Evolutionary conservation across 768 basidiomycete genomes (phyloP).

Genomic region (Boletus rex-veris): DNA sequence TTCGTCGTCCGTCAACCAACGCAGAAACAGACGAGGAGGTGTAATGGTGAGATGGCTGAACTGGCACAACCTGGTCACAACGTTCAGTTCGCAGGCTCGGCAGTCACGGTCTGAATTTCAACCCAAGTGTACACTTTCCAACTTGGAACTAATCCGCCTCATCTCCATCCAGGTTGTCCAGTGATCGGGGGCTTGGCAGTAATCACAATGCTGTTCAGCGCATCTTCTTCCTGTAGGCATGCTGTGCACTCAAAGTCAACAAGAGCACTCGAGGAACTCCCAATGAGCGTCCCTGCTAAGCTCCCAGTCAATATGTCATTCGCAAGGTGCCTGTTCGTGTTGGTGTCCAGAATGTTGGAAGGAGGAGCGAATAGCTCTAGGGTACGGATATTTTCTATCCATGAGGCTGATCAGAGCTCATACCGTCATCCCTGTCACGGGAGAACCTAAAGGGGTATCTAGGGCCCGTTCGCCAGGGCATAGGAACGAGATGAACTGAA

Average conservation of each 20-base stretch:
- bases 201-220: too few relatives aligned
- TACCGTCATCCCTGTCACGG: neutral
- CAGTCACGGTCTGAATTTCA: constrained; percentile 39
- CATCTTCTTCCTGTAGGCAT: too few relatives aligned
- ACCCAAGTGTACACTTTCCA: constrained; percentile 9
- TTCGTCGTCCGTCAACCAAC: constrained; percentile 36
- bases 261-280: too few relatives aligned
- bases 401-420: neutral
- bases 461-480: neutral
- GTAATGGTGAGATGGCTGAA: constrained; percentile 8
- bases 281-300: too few relatives aligned
- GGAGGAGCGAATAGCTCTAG: neutral
- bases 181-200: too few relatives aligned
- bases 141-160: neutral
- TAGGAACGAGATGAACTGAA: neutral
- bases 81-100: constrained; percentile 32
- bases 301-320: too few relatives aligned
- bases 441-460: neutral
- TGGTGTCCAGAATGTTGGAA: too few relatives aligned
- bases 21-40: constrained; percentile 22
- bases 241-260: too few relatives aligned
- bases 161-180: neutral
- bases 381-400: neutral
- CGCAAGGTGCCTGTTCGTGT: too few relatives aligned
- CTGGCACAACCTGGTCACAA: constrained; percentile 1